These are phyloP conservation scores for Chlamydomonas incerta DNA, from an alignment of 139 green algal species.

Conservation along the genomic window DNA sequence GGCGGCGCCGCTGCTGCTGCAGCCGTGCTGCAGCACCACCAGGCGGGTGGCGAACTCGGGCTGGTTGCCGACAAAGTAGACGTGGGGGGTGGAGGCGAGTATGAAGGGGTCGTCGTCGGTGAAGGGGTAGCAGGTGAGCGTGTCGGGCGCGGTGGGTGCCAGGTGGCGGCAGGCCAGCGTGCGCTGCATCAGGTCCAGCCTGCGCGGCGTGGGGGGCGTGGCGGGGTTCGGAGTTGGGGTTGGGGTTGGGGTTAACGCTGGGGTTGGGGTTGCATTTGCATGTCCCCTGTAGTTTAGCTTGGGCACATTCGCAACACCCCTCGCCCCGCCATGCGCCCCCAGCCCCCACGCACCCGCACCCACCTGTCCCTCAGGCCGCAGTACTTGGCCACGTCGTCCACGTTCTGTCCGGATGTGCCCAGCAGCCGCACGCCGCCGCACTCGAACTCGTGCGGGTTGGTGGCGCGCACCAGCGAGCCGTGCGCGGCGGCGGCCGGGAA, in stretches of 20 bases:
- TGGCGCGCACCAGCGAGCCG: constrained; percentile 63
- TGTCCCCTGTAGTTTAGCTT: too few species aligned
- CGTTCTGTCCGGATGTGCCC: constrained; percentile 93
- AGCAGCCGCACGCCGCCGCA: constrained; percentile 87
- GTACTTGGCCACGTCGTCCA: constrained; percentile 90
- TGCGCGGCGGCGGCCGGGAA: constrained; percentile 56
- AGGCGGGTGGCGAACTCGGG: constrained; percentile 76
- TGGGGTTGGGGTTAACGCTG: too few species aligned
- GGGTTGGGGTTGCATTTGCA: too few species aligned
- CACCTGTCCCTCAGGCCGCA: constrained; percentile 49
- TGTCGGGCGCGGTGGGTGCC: constrained; percentile 96
- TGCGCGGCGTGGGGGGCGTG: neutral
- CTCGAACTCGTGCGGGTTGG: constrained; percentile 94
- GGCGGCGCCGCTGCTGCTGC: neutral
- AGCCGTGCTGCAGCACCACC: neutral
- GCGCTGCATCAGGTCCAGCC: constrained; percentile 78
- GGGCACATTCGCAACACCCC: too few species aligned
- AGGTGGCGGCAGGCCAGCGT: constrained; percentile 91
- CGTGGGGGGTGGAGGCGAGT: constrained; percentile 84
- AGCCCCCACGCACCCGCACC: too few species aligned
- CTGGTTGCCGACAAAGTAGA: constrained; percentile 96
- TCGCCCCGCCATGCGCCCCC: too few species aligned
- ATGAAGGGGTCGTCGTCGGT: constrained; percentile 94
- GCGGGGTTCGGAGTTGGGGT: neutral
- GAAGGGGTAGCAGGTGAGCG: constrained; percentile 94